phyloP scores from a whole-genome alignment of 352 stramenopile species.

The Pythium dissimile region DNA sequence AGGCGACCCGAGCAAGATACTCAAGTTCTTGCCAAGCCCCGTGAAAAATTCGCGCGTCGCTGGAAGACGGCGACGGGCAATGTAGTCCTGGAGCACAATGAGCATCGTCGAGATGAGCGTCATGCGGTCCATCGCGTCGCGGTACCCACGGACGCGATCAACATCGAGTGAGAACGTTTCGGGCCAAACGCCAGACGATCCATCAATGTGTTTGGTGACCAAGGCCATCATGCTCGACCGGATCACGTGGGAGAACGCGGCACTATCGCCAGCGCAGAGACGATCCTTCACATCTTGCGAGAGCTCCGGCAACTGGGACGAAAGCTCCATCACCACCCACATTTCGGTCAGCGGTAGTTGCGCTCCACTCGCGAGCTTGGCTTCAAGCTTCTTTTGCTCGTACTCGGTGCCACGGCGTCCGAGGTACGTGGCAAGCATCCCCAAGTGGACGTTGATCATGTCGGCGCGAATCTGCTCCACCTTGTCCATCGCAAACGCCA shows the following conservation, averaged over 20 bases:
- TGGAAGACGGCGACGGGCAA: constrained; percentile 28
- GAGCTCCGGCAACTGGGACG: constrained; percentile 27
- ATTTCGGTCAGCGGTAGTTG: constrained; percentile 39
- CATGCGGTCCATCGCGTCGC: constrained; percentile 56
- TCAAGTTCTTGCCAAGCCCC: constrained; percentile 30
- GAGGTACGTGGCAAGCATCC: constrained; percentile 50
- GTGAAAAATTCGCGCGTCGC: constrained; percentile 30
- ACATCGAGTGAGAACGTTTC: constrained; percentile 65
- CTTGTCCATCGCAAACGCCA: constrained; percentile 64
- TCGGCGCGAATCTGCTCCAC: constrained; percentile 63
- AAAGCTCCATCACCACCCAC: constrained; percentile 46
- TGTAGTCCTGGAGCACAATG: constrained; percentile 56
- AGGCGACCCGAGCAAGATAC: constrained; percentile 36
- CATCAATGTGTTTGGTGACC: constrained; percentile 52
- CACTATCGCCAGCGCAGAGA: constrained; percentile 28
- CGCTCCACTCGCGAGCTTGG: constrained; percentile 23
- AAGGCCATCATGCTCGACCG: constrained; percentile 42
- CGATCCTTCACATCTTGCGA: constrained; percentile 18
- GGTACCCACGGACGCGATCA: constrained; percentile 44
- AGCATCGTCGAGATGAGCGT: constrained; percentile 54
- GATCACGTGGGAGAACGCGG: constrained; percentile 45
- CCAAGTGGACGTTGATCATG: constrained; percentile 55
- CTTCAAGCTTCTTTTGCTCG: constrained; percentile 50
- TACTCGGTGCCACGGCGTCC: constrained; percentile 58
- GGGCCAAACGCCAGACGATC: constrained; percentile 39